phyloP scores from a whole-genome alignment of 345 rosid genomes.

The Anacardium occidentale region DNA sequence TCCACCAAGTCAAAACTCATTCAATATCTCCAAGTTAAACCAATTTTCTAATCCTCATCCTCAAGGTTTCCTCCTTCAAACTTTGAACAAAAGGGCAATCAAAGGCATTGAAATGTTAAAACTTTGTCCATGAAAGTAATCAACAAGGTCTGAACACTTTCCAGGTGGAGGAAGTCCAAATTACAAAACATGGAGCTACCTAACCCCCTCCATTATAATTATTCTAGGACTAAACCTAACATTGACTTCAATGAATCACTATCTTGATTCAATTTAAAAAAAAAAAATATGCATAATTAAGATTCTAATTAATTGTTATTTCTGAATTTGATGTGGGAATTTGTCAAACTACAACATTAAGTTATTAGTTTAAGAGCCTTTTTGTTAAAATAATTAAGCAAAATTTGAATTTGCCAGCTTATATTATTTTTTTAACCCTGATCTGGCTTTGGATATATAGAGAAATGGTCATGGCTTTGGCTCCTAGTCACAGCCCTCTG shows the following conservation, averaged over 20 bases:
- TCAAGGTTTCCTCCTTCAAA: too few species aligned
- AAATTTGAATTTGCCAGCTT: neutral
- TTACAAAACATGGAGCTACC: neutral
- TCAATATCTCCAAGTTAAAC: too few species aligned
- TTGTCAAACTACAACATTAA: neutral
- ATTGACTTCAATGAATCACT: slow-evolving; percentile 12
- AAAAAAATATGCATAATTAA: neutral
- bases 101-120: too few species aligned
- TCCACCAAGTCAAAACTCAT: too few species aligned
- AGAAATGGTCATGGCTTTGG: slow-evolving; percentile 7
- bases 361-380: neutral
- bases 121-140: neutral
- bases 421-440: neutral
- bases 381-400: too few species aligned
- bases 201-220: neutral
- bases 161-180: neutral
- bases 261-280: neutral
- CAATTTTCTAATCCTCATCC: too few species aligned
- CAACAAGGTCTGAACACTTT: neutral
- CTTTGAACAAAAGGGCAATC: neutral
- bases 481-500: neutral
- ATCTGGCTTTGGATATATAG: neutral
- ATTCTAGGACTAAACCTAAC: slow-evolving; percentile 11
- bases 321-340: too few species aligned
- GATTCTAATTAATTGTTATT: neutral